Evolutionary conservation across 192 early-diverging fungal species (phyloP).

Genomic region (Coemansia erecta): DNA sequence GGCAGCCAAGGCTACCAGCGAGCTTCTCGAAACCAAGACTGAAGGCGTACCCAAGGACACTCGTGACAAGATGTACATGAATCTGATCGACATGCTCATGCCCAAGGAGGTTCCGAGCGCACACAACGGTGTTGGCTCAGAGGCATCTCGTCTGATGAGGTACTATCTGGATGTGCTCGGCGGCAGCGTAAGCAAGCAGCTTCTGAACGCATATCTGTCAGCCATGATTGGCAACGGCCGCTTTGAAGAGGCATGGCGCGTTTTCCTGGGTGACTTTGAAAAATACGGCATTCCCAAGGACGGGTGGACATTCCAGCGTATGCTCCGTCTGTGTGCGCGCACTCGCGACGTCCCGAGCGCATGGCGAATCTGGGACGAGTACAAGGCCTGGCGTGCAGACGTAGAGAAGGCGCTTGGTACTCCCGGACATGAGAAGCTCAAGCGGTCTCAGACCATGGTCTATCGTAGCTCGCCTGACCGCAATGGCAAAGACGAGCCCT

Average conservation of each 20-base stretch:
- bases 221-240: conserved; percentile 59
- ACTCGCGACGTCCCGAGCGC: conserved; percentile 61
- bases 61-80: conserved; percentile 7
- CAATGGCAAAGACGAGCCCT: not conserved
- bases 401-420: conserved; percentile 40
- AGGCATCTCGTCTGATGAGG: conserved; percentile 26
- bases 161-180: conserved; percentile 38
- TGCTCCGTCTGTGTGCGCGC: conserved; percentile 61
- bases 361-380: conserved; percentile 67
- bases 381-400: conserved; percentile 56
- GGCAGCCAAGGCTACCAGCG: conserved; percentile 23
- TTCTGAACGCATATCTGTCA: conserved; percentile 62
- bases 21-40: conserved; percentile 10
- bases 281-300: conserved; percentile 53
- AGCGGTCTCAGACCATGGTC: conserved; percentile 21
- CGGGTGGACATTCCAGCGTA: conserved; percentile 61
- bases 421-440: conserved; percentile 31
- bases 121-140: conserved; percentile 36
- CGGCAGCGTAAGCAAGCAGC: conserved; percentile 47
- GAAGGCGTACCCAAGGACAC: conserved; percentile 9
- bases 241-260: conserved; percentile 43
- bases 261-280: conserved; percentile 56
- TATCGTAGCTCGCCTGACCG: conserved; percentile 7
- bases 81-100: conserved; percentile 39
- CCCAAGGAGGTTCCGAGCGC: conserved; percentile 37